Evolutionary conservation across 2,329 filamentous ascomycete species (phyloP), one percentile per base, ranked within the genome.

Genomic region (Aspergillus pseudonomiae): DNA sequence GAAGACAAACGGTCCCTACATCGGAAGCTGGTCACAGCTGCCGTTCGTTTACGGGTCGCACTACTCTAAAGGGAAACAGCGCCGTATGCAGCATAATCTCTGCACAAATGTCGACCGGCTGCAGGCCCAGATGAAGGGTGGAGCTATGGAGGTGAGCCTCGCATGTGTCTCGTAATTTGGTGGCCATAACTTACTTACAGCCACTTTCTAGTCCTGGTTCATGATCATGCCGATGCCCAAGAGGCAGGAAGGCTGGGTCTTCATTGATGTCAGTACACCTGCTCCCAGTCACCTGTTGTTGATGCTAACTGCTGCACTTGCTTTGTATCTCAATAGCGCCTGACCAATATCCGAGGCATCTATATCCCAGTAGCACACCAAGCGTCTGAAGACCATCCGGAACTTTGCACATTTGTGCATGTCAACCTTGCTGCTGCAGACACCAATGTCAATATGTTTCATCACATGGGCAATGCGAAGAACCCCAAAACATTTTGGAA

Each of bases 301-400:
- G 11, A 46, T 46, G 19, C 39, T 43, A 4, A n/a, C 39, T 43
- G 9, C 9, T 43, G 9, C 39, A 11, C 43, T 14, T n/a, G 7
- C 10, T 11, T 46, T 14, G 19, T n/a, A n/a, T 9, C 9, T n/a
- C 19, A 3, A 43, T 12, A 62, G 60, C 60, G 54, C 5, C 36
- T 46, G n/a, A 46, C 53, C 5, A 57, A 55, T 48, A 62, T 62
- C 26, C 45, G 54, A 2, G 54, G 6, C 4, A 62, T 62, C 12
- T 53, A 62, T n/a, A 62, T 62, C n/a, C 60, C 60, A 6, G 32
- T 62, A 30, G 60, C 60, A 16, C 60, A 62, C 1, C 54, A 62
- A 21, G 45, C 54, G 1, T 57, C 43, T n/a, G 45, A 52, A 36
- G 45, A 57, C 28, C 57, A 57, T 4, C 54, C 60, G 1, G 60